Percentiles rank a stretch among this genome's conserved stretches.
phyloP scores from a whole-genome alignment of 306 rosid species.

The Glycine tomentella region DNA sequence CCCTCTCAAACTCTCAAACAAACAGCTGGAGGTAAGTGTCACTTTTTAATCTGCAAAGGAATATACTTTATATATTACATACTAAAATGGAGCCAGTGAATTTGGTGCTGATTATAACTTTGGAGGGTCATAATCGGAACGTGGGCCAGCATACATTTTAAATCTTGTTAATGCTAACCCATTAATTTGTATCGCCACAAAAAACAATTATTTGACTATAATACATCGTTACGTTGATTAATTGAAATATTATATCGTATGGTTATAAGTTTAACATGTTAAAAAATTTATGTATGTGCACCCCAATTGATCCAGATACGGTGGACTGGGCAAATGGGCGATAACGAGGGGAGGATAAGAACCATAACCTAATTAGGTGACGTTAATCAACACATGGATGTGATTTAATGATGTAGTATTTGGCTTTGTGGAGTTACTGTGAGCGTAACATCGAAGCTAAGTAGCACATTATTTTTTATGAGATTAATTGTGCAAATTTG shows the following conservation, averaged over 20 bases:
- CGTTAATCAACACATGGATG: neutral
- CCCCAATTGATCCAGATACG: constrained; percentile 15
- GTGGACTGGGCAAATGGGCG: neutral
- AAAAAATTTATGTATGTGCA: neutral
- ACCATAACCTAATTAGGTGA: neutral
- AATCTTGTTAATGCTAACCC: neutral
- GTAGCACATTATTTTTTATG: neutral
- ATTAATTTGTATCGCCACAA: neutral
- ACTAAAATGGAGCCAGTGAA: neutral
- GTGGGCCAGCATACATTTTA: neutral
- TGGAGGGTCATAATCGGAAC: neutral
- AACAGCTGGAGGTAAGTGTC: neutral
- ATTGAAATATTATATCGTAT: neutral
- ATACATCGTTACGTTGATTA: neutral
- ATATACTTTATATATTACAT: constrained; percentile 3
- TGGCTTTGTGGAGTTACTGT: constrained; percentile 25
- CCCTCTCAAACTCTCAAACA: neutral
- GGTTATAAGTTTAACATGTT: neutral
- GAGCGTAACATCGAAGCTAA: constrained; percentile 40
- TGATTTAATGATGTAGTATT: neutral
- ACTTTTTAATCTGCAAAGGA: neutral
- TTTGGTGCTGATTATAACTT: neutral
- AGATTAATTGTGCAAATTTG: neutral
- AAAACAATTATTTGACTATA: neutral
- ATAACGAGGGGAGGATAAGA: neutral